Conservation (phyloP, 805 yeast genomes). For the Hanseniaspora jakobsenii region DNA sequence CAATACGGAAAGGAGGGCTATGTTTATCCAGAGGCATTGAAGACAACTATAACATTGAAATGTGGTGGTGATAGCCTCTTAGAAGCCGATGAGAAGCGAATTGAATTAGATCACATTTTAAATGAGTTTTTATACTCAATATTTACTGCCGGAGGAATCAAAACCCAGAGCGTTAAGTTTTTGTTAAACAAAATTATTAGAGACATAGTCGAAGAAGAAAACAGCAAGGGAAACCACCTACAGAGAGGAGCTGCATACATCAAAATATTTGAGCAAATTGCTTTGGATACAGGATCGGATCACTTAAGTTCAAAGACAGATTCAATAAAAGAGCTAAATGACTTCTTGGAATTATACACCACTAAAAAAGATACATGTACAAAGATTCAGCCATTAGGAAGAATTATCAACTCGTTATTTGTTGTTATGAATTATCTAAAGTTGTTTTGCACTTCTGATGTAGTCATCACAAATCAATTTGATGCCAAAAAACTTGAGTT, state of each 20-base stretch:
- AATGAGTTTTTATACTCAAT: constrained; percentile 20
- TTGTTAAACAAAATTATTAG: constrained; percentile 3
- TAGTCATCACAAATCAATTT: constrained; percentile 11
- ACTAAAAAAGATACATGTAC: background rate
- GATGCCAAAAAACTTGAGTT: constrained; percentile 13
- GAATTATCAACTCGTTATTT: constrained; percentile 7
- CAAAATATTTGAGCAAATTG: constrained; percentile 9
- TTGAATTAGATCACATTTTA: constrained; percentile 22
- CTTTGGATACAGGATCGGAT: background rate
- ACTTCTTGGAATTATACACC: background rate
- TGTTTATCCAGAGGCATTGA: constrained; percentile 17
- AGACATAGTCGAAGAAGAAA: background rate
- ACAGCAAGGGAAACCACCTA: background rate
- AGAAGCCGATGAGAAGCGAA: constrained; percentile 26
- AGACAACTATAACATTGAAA: constrained; percentile 24
- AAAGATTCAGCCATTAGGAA: constrained; percentile 8
- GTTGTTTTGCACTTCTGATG: constrained; percentile 10
- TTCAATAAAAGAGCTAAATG: constrained; percentile 1
- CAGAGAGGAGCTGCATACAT: background rate
- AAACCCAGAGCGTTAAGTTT: background rate
- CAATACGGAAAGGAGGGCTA: constrained; percentile 1
- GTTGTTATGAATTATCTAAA: constrained; percentile 13
- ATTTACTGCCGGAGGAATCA: constrained; percentile 9
- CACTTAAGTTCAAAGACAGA: background rate
- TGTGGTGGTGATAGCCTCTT: constrained; percentile 26